Percentiles rank a stretch among this genome's conserved stretches.
Conservation (phyloP, 2,329 filamentous ascomycete species). For the Fusarium avenaceum region DNA sequence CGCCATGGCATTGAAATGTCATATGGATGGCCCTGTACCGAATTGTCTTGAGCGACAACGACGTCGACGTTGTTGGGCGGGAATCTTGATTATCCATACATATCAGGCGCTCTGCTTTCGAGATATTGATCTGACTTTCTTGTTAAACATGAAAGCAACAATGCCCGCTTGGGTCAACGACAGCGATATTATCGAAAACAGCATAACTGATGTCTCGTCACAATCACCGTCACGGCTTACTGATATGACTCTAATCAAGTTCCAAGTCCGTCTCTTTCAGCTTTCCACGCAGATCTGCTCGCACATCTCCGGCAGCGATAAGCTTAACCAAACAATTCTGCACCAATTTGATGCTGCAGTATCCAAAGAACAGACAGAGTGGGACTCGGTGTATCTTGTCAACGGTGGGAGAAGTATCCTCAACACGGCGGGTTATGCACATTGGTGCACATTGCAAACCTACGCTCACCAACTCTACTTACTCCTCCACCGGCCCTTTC, state of each 20-base stretch:
- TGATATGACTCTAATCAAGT: constrained; percentile 2
- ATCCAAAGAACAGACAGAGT: neutral
- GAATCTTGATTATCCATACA: constrained; percentile 5
- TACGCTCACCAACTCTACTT: constrained; percentile 26
- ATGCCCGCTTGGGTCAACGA: constrained; percentile 23
- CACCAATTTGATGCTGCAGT: constrained; percentile 3
- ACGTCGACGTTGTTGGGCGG: constrained; percentile 1
- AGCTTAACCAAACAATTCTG: neutral
- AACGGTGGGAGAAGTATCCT: constrained; percentile 3
- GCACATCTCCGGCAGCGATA: neutral
- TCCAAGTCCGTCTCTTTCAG: constrained; percentile 5
- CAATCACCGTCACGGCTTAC: neutral
- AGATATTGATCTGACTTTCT: constrained; percentile 14
- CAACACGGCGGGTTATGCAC: constrained; percentile 4
- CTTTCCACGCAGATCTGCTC: constrained; percentile 4
- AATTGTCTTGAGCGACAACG: constrained; percentile 11
- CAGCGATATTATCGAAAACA: neutral
- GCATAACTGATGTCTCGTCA: fast-evolving
- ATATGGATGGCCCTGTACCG: fast-evolving
- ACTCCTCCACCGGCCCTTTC: constrained; percentile 12
- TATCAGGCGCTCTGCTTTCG: constrained; percentile 19
- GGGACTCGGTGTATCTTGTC: constrained; percentile 1
- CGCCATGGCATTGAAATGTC: constrained; percentile 3
- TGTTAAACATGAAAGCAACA: constrained; percentile 17
- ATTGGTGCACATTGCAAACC: constrained; percentile 23